These are phyloP conservation scores for Claviceps pusilla DNA, from an alignment of 2,329 filamentous ascomycete species.

Conservation along the genomic window DNA sequence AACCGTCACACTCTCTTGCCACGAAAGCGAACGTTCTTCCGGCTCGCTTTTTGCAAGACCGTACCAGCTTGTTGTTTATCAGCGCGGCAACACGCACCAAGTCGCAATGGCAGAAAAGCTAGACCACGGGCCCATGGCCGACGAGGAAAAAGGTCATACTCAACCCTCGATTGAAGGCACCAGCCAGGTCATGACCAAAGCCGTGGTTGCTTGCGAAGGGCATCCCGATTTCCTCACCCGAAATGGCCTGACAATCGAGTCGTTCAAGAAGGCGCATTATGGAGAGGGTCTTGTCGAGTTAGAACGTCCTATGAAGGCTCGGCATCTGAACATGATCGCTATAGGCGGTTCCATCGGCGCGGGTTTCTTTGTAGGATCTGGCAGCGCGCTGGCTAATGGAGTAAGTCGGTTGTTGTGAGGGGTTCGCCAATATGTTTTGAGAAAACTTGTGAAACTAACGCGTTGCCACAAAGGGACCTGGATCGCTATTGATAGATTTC, in stretches of 20 bases:
- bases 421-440: background rate
- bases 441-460: background rate
- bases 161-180: constrained; percentile 4
- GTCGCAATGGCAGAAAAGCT: background rate
- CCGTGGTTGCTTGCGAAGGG: constrained; percentile 7
- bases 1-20: background rate
- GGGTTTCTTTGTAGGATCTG: constrained; percentile 47
- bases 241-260: constrained; percentile 22
- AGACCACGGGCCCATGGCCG: background rate
- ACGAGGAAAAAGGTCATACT: constrained; percentile 1
- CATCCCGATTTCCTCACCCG: constrained; percentile 20
- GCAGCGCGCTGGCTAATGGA: constrained; percentile 32
- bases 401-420: constrained; percentile 11
- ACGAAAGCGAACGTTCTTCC: background rate
- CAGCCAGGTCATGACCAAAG: constrained; percentile 8
- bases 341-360: constrained; percentile 38
- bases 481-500: constrained; percentile 32
- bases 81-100: background rate
- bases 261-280: constrained; percentile 23
- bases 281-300: constrained; percentile 20
- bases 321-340: constrained; percentile 45
- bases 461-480: constrained; percentile 20
- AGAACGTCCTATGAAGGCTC: constrained; percentile 32
- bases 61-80: background rate
- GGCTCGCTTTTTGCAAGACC: background rate